Evolutionary conservation across 129 eudicot genomes (phyloP), one percentile per base, ranked within the genome.

Genomic region (Tagetes patula): DNA sequence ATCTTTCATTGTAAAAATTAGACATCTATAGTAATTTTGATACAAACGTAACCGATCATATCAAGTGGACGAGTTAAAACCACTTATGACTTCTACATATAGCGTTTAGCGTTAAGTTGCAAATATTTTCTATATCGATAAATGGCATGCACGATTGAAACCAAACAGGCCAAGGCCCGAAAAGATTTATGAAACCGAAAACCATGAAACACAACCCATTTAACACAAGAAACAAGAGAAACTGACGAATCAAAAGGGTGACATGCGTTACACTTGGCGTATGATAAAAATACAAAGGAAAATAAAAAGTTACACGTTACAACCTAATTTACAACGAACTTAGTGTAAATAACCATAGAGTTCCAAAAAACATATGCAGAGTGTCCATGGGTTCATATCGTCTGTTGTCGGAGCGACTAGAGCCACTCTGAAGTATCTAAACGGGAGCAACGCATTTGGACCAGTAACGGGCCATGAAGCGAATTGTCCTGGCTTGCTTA

Each of bases 401-500:
- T 90, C 99, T 0, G 91, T 74, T 0, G 98, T 90, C 39, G 97
- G 97, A 32, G 82, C 98, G 13, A 87, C 82, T 60, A 88, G 68
- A 60, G 83, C 72, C 12, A 94, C 88, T 67, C 97, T 77, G 38
- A 94, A 94, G 92, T 76, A 90, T 86, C 99, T 86, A 83, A 94
- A 94, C 27, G 96, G 97, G 48, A 94, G 99, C 72, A 94, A 79
- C 5, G 96, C 89, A 42, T 85, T 91, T 30, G 97, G 86, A 10
- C 99, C 94, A 0, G 79, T 69, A 56, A 94, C 71, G 0, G 96
- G 85, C 99, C 99, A 94, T 30, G 99, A 94, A 37, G 99, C 97
- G 80, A 84, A 94, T 30, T 94, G 94, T 48, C 99, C 96, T 1
- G 99, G 96, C 68, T 94, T 90, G 84, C 91, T 83, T 14, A 94